These are phyloP conservation scores for Umbelopsis vinacea DNA, from an alignment of 192 early-diverging fungal species.

Conservation along the genomic window DNA sequence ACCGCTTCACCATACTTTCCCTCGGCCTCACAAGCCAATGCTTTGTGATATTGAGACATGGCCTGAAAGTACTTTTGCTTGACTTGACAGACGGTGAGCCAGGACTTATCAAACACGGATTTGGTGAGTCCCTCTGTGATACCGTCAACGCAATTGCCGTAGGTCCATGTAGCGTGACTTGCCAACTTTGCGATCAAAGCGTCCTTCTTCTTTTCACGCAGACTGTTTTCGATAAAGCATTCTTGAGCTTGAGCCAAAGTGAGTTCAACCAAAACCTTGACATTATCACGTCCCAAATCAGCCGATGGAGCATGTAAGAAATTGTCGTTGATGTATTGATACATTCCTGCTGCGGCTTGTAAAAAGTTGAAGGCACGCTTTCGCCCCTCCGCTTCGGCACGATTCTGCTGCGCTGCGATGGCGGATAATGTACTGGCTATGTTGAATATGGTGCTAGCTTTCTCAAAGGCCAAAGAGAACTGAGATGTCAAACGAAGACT, in stretches of 20 bases:
- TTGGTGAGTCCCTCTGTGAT: slow-evolving; percentile 66
- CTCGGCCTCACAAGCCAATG: slow-evolving; percentile 75
- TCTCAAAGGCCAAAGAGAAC: slow-evolving; percentile 95
- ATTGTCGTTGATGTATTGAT: slow-evolving; percentile 96
- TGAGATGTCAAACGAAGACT: slow-evolving; percentile 78
- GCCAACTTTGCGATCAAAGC: slow-evolving; percentile 90
- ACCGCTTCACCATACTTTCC: slow-evolving; percentile 87
- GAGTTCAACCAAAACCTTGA: slow-evolving; percentile 80
- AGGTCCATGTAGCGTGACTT: slow-evolving; percentile 75
- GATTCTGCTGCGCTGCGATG: slow-evolving; percentile 76
- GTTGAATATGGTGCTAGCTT: slow-evolving; percentile 95
- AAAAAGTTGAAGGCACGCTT: slow-evolving; percentile 90
- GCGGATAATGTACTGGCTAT: slow-evolving; percentile 81
- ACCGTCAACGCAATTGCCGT: slow-evolving; percentile 76
- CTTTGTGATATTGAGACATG: slow-evolving; percentile 85
- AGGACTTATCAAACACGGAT: slow-evolving; percentile 77
- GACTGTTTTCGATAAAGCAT: slow-evolving; percentile 83
- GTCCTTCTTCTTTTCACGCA: slow-evolving; percentile 88
- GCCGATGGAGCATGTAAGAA: slow-evolving; percentile 95
- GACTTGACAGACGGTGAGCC: slow-evolving; percentile 82
- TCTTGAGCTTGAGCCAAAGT: slow-evolving; percentile 98
- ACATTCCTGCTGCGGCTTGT: slow-evolving; percentile 92
- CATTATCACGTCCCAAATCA: slow-evolving; percentile 89
- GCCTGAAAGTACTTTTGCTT: slow-evolving; percentile 90
- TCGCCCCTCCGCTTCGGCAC: slow-evolving; percentile 72